Evolutionary conservation across 1,284 basidiomycete species (phyloP).

Genomic region (Somion occarium): DNA sequence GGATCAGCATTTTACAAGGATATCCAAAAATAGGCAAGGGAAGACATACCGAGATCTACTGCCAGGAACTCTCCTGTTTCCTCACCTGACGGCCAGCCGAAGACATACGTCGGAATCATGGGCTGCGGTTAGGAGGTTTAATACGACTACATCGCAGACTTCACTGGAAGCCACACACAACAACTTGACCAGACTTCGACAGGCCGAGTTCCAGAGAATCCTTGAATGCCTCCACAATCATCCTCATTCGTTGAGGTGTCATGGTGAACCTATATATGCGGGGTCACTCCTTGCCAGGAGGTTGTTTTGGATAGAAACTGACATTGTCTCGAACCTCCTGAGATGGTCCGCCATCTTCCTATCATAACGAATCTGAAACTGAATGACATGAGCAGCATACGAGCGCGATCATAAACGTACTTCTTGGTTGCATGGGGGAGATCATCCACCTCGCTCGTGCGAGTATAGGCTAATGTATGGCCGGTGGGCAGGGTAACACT

Average conservation of each 20-base stretch:
- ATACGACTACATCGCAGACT: conserved; percentile 1
- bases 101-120: conserved; percentile 96
- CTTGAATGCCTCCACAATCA: conserved; percentile 96
- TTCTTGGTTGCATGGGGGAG: conserved; percentile 86
- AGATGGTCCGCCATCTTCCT: conserved; percentile 89
- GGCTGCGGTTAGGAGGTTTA: conserved; percentile 44
- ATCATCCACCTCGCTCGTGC: conserved; percentile 76
- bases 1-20: background rate
- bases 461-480: conserved; percentile 73
- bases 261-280: conserved; percentile 65
- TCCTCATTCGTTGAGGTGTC: conserved; percentile 91
- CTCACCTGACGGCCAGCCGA: conserved; percentile 91
- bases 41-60: conserved; percentile 79
- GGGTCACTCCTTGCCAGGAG: background rate
- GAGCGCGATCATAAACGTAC: conserved; percentile 34
- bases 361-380: conserved; percentile 19
- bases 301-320: conserved; percentile 25
- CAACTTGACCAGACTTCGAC: conserved; percentile 78
- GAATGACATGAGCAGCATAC: conserved; percentile 10
- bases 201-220: conserved; percentile 88
- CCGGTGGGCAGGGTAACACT: conserved; percentile 68
- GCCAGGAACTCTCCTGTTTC: conserved; percentile 92
- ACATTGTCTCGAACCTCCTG: conserved; percentile 82
- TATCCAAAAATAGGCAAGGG: conserved; percentile 3
- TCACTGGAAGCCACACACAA: conserved; percentile 47